Conservation (phyloP, 176 grass and related monocot species). For the Triticum urartu region DNA sequence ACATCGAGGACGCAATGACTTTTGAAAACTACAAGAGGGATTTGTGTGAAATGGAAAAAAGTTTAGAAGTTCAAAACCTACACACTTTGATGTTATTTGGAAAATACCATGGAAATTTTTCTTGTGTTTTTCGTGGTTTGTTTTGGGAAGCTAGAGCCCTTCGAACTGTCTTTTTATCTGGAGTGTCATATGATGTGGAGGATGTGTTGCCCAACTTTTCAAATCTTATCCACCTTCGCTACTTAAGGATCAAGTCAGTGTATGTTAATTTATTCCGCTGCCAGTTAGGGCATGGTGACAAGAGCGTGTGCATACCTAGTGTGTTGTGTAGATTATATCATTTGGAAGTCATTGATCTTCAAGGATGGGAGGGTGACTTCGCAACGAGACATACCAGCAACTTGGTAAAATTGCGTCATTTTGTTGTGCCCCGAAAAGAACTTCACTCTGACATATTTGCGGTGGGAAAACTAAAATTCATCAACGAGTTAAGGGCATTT, state of each 20-base stretch:
- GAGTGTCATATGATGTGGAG: not conserved
- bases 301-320: not conserved
- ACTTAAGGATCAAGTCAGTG: not conserved
- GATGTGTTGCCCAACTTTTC: not conserved
- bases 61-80: constrained; percentile 9
- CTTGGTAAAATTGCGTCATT: not conserved
- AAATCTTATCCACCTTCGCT: constrained; percentile 18
- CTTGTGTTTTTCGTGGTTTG: not conserved
- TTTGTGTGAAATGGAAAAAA: not conserved
- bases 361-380: rapidly evolving
- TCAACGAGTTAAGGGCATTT: too few species aligned
- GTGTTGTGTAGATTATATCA: not conserved
- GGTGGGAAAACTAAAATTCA: too few species aligned
- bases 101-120: not conserved
- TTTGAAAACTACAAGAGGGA: not conserved
- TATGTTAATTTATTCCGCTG: too few species aligned
- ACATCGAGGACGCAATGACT: not conserved
- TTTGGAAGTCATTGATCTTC: not conserved
- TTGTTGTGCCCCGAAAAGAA: rapidly evolving
- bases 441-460: too few species aligned
- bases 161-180: not conserved
- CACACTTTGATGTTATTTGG: constrained; percentile 25
- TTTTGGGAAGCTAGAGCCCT: not conserved
- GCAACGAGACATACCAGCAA: not conserved
- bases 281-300: too few species aligned